Evolutionary conservation across 169 alveolate species (phyloP).

Genomic region (Plasmodium gallinaceum): DNA sequence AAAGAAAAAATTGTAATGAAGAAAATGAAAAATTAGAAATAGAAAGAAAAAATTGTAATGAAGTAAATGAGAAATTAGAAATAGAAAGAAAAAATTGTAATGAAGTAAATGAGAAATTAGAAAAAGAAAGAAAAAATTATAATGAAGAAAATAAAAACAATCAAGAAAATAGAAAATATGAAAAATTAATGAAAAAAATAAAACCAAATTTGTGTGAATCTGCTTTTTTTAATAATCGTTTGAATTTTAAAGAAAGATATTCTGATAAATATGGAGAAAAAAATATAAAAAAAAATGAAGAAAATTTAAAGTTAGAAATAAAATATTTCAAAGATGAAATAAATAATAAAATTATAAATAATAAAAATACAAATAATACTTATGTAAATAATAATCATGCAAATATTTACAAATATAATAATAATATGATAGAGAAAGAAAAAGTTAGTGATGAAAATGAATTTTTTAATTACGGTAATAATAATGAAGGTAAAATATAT

Average conservation of each 20-base stretch:
- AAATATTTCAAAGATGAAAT: neutral
- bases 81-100: neutral
- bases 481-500: conserved; percentile 5
- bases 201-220: neutral
- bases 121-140: neutral
- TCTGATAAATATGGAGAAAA: neutral
- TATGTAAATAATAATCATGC: conserved; percentile 17
- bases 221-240: neutral
- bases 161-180: neutral
- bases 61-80: neutral
- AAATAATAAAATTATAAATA: conserved; percentile 1
- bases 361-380: neutral
- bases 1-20: neutral
- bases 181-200: neutral
- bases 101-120: neutral
- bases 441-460: neutral
- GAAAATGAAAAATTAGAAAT: neutral
- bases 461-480: neutral
- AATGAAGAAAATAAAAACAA: neutral
- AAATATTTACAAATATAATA: neutral
- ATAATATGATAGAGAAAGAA: conserved; percentile 8
- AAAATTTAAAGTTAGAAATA: conserved; percentile 7
- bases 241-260: neutral
- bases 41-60: neutral
- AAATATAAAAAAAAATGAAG: neutral